Base-by-base conservation (phyloP, 164 flowering plant species). In the Chimonanthus salicifolius region DNA sequence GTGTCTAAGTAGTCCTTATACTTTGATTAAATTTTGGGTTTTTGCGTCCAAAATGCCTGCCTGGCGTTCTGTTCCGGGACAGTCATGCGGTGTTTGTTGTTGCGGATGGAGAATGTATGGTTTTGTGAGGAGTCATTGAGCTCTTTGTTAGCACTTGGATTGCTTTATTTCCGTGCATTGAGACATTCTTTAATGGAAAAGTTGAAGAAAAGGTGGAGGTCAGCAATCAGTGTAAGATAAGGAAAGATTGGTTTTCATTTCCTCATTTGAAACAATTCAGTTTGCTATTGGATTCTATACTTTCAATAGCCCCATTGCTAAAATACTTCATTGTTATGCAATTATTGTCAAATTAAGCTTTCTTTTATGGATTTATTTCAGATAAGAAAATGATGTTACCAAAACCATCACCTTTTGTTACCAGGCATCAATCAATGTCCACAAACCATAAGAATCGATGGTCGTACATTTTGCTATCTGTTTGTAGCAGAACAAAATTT, bases 141-240 rank as follows among this genome's bases (percentile, higher is more conserved):
- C 51, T 73, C 45, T n/a, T 43, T 64, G 16, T 6, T 69, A 46
- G 44, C 67, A 15, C 65, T 58, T 70, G 46, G 62, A 7, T 54
- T 69, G 45, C n/a, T 67, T 10, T 71, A 33, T 67, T 4, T 66
- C 48, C 43, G 66, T 47, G 62, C 48, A 13, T 43, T 46, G 66
- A 54, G 13, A 69, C 62, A 15, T 51, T 6, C 63, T 9, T 73
- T 50, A 4, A 74, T 70, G 76, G 76, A 70, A 62, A 74, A 63
- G 21, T 48, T 67, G 46, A 58, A 58, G 62, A 69, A 74, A 47
- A 18, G n/a, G 13, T 70, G 71, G 74, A 60, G 50, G 43, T 71
- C 68, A 16, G 4, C 66, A 58, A 46, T 71, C 49, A 18, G 64
- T 74, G 68, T 70, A 71, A 71, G 66, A 70, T 13, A 44, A n/a